A percentile compares a stretch with the other conserved stretches of the same genome.
Conservation (phyloP, 306 rosid genomes). For the Notholithocarpus densiflorus region DNA sequence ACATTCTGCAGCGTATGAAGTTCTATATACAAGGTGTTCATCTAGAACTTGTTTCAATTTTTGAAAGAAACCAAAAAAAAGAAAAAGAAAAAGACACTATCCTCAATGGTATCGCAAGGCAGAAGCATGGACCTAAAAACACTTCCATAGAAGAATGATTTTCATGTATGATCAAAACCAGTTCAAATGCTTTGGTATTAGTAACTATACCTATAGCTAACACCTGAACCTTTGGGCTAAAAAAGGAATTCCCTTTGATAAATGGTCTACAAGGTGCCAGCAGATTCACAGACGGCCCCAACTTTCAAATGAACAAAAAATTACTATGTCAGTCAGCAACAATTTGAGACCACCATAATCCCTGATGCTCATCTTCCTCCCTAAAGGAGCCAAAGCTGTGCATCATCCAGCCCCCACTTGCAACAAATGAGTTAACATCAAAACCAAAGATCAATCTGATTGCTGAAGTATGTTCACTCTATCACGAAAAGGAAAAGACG, state of each 20-base stretch:
- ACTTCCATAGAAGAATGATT: constrained; percentile 21
- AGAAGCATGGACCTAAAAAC: background rate
- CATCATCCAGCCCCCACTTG: constrained; percentile 16
- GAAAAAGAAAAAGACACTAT: background rate
- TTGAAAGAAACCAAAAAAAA: background rate
- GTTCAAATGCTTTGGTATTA: constrained; percentile 23
- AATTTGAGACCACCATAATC: constrained; percentile 15
- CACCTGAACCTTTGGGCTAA: constrained; percentile 13
- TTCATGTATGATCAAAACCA: constrained; percentile 9
- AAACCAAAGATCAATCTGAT: constrained; percentile 8
- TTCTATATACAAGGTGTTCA: background rate
- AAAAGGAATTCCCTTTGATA: constrained; percentile 14
- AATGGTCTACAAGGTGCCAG: constrained; percentile 7
- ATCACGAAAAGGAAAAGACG: constrained; percentile 6
- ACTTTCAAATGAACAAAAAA: constrained; percentile 15
- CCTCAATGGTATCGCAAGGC: background rate
- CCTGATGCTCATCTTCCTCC: constrained; percentile 15
- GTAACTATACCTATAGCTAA: constrained; percentile 15
- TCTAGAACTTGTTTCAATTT: background rate
- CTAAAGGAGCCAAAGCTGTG: background rate
- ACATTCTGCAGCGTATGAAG: background rate
- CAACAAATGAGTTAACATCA: constrained; percentile 23
- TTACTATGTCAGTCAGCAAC: background rate
- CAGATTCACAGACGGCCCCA: background rate
- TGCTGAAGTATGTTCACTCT: constrained; percentile 4